phyloP scores from a whole-genome alignment of 176 grass and related monocot genomes.

The Ampelocalamus luodianensis region DNA sequence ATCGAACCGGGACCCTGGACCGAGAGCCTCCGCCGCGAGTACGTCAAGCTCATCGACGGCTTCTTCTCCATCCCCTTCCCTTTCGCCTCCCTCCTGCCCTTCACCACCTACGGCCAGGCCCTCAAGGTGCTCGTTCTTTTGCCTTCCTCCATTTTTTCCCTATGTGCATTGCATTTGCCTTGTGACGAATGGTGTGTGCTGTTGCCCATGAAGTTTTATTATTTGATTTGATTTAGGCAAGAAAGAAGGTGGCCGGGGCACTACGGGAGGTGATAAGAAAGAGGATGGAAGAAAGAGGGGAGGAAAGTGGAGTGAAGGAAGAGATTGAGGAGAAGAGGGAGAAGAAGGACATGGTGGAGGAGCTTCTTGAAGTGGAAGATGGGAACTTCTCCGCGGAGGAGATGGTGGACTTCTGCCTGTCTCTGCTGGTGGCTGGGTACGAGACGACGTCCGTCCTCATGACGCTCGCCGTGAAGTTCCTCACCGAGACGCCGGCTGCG shows the following conservation, averaged over 20 bases:
- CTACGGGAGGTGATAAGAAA: conserved; percentile 83
- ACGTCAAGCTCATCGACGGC: conserved; percentile 87
- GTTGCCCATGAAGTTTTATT: background rate
- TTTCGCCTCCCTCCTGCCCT: conserved; percentile 69
- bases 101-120: conserved; percentile 51
- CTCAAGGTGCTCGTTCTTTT: conserved; percentile 24
- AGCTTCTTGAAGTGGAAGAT: conserved; percentile 71
- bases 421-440: conserved; percentile 84
- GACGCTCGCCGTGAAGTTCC: conserved; percentile 91
- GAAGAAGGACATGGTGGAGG: conserved; percentile 90
- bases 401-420: conserved; percentile 91
- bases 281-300: conserved; percentile 62
- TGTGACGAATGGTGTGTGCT: background rate
- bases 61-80: conserved; percentile 48
- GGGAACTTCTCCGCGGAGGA: conserved; percentile 86
- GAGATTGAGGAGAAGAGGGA: conserved; percentile 8
- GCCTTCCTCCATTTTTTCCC: background rate
- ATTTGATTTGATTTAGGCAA: conserved; percentile 52
- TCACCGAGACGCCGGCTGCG: conserved; percentile 75
- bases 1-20: conserved; percentile 80
- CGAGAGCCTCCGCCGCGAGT: conserved; percentile 77
- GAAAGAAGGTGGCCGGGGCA: conserved; percentile 88
- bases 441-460: conserved; percentile 95
- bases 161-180: background rate
- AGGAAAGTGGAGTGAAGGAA: background rate